These are phyloP conservation scores for Abrus pulchellus DNA, from an alignment of 306 rosid species.

Conservation along the genomic window DNA sequence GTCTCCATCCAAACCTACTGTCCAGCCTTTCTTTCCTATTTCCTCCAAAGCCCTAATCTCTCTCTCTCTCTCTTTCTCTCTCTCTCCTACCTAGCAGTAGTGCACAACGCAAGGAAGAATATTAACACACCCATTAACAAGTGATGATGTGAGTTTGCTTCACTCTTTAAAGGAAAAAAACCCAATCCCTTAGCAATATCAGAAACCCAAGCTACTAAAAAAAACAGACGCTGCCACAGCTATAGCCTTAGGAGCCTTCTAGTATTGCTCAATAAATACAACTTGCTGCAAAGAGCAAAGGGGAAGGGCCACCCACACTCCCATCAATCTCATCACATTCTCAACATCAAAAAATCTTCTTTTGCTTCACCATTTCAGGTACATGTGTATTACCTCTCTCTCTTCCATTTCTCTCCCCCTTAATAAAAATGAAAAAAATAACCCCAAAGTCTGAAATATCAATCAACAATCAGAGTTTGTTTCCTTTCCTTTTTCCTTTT, in stretches of 20 bases:
- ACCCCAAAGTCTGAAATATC: constrained; percentile 46
- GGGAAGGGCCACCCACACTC: constrained; percentile 64
- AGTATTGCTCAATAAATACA: constrained; percentile 55
- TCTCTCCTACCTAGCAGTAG: constrained; percentile 22
- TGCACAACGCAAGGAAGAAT: constrained; percentile 44
- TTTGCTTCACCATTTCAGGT: constrained; percentile 68
- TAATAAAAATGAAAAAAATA: not conserved
- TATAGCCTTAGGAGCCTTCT: constrained; percentile 41
- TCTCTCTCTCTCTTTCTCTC: not conserved
- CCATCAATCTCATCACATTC: constrained; percentile 77
- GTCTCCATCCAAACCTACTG: constrained; percentile 61
- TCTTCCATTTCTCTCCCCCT: constrained; percentile 4
- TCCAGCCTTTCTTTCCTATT: constrained; percentile 52
- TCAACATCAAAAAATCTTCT: constrained; percentile 50
- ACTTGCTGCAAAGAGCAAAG: constrained; percentile 38
- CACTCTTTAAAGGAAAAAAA: constrained; percentile 66
- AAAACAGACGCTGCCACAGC: constrained; percentile 31
- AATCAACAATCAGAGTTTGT: constrained; percentile 48
- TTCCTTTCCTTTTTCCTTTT: constrained; percentile 36
- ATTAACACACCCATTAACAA: constrained; percentile 41
- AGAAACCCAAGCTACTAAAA: constrained; percentile 61
- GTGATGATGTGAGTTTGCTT: constrained; percentile 51
- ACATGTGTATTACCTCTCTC: constrained; percentile 3
- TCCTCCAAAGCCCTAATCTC: constrained; percentile 56
- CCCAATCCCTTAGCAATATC: constrained; percentile 38